Base-by-base conservation (phyloP, 2,329 filamentous ascomycete genomes). In the Aspergillus thermomutatus region DNA sequence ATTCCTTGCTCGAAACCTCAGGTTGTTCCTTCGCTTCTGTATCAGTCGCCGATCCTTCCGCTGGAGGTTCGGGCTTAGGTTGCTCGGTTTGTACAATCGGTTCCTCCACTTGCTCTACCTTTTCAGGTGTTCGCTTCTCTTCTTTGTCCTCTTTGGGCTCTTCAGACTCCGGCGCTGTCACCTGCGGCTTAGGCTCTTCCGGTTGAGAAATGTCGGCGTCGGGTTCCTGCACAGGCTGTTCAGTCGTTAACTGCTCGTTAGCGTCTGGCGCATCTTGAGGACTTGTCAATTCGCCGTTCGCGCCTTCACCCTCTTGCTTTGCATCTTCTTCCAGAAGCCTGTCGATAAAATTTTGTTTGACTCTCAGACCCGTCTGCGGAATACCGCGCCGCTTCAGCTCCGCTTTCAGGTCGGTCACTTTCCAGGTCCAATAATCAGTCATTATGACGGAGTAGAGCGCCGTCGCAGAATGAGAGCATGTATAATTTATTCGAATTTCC, bases 321-420 rank as follows among this genome's bases (percentile, higher is more conserved):
- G 64, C 64, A 54, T 79, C 76, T 41, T 71, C 67, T 57, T 80
- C 76, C 11, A 79, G 69, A 48, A 93, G 75, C 57, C 87, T 84
- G 58, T 87, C 82, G 55, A 92, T 80, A 49, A 92, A 74, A 27
- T 79, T 72, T 51, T 79, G 82, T 58, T 88, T 89, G 25, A 86
- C 81, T 70, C 92, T 90, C 52, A 91, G 80, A 8, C 90, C 90
- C 25, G 83, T 83, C 59, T 86, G 83, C 5, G 85, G 78, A 41
- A 92, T 82, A n/a, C 86, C 86, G 61, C 89, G 84, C 57, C 79
- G 80, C 75, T 90, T 91, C 45, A 92, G 81, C 77, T 92, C 88
- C 23, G 84, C 84, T 73, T 87, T 89, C 57, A 93, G 82, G 67
- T 92, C 88, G 34, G 86, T 80, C 60, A 93, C 90, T 75, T 90